phyloP scores from a whole-genome alignment of 257 asterid species.

The Anisodus tanguticus region DNA sequence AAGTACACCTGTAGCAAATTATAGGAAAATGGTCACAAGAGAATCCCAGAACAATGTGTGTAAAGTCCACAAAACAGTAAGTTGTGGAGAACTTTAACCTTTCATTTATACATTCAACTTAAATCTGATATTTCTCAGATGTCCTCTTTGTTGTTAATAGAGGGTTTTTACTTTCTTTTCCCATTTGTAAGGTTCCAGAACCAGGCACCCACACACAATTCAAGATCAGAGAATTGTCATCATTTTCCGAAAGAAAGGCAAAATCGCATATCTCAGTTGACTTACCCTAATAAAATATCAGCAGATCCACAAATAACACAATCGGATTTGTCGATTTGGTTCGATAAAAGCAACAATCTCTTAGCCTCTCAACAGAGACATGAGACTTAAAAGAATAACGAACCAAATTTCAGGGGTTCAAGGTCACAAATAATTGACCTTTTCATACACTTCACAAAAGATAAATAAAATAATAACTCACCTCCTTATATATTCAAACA shows the following conservation, averaged over 20 bases:
- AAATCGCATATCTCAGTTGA: slow-evolving; percentile 12
- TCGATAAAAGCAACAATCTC: slow-evolving; percentile 23
- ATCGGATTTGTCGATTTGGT: slow-evolving; percentile 12
- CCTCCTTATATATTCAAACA: slow-evolving; percentile 88
- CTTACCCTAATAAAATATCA: slow-evolving; percentile 8
- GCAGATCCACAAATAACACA: not conserved
- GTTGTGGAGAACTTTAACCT: not conserved
- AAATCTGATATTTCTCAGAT: slow-evolving; percentile 2
- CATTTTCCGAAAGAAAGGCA: not conserved
- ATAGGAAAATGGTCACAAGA: slow-evolving; percentile 26
- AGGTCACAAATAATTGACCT: not conserved
- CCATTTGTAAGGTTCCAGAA: not conserved
- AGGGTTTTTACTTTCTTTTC: slow-evolving; percentile 18
- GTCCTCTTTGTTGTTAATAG: not conserved
- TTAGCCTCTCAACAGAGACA: not conserved
- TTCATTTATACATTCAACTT: slow-evolving; percentile 5
- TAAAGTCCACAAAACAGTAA: not conserved
- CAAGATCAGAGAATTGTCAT: slow-evolving; percentile 13
- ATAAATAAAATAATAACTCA: slow-evolving; percentile 44
- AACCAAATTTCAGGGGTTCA: slow-evolving; percentile 3
- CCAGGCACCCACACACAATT: not conserved
- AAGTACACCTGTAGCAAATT: slow-evolving; percentile 70
- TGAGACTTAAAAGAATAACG: slow-evolving; percentile 5
- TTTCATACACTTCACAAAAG: not conserved
- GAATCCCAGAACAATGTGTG: not conserved